Conservation (phyloP, 2,329 filamentous ascomycete genomes). For the Venturia aucupariae region DNA sequence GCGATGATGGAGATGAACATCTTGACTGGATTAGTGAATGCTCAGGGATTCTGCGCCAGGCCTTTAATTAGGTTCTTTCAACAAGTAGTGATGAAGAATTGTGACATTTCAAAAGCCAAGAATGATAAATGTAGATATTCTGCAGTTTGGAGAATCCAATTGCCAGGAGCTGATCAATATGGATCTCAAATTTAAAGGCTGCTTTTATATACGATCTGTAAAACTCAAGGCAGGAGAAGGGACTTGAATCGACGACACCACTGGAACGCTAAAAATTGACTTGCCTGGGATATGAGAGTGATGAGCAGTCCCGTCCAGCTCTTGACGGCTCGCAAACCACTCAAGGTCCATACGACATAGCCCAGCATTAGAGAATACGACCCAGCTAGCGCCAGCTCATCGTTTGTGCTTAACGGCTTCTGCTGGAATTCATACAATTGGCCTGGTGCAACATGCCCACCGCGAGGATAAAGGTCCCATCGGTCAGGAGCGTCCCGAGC, state of each 20-base stretch:
- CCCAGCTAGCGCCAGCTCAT: slow-evolving; percentile 53
- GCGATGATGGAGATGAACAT: slow-evolving; percentile 64
- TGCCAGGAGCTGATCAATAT: neutral
- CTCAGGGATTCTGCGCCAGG: neutral
- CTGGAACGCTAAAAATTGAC: slow-evolving; percentile 23
- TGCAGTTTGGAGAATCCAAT: neutral
- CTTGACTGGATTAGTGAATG: slow-evolving; percentile 18
- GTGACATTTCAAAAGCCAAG: too few species aligned
- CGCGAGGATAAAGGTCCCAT: slow-evolving; percentile 57
- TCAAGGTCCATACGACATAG: slow-evolving; percentile 59
- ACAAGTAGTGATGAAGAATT: too few species aligned
- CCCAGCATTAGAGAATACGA: slow-evolving; percentile 55
- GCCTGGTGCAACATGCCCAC: slow-evolving; percentile 45
- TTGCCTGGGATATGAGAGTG: slow-evolving; percentile 54
- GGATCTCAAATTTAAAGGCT: neutral
- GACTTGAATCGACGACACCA: neutral
- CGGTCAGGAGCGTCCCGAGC: slow-evolving; percentile 40
- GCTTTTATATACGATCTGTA: neutral
- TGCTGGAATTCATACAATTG: slow-evolving; percentile 73
- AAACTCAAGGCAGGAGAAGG: neutral
- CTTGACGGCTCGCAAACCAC: slow-evolving; percentile 64
- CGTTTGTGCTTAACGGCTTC: slow-evolving; percentile 58
- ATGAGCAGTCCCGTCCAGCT: slow-evolving; percentile 63
- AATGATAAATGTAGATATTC: neutral
- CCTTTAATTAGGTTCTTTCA: neutral